phyloP scores from a whole-genome alignment of 768 basidiomycete species.

The Podaxis carcinomalis region DNA sequence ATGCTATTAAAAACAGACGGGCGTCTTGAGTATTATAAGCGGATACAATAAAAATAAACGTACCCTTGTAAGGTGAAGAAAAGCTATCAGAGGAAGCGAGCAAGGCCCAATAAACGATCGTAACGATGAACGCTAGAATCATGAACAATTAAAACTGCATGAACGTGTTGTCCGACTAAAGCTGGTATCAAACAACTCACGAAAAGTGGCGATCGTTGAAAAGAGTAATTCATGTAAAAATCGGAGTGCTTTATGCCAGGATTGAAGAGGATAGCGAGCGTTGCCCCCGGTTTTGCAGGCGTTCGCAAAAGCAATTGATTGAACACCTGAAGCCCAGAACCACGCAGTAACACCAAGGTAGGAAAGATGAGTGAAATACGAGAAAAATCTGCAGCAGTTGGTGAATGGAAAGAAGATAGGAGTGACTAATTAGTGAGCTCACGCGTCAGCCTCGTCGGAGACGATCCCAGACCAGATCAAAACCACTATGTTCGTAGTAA shows the following conservation, averaged over 20 bases:
- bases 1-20: conserved; percentile 32
- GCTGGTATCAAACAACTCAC: conserved; percentile 4
- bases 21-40: not conserved
- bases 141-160: not conserved
- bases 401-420: no score
- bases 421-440: not conserved
- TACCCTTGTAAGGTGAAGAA: not conserved
- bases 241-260: conserved; percentile 11
- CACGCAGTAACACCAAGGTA: conserved; percentile 13
- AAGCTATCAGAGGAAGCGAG: conserved; percentile 11
- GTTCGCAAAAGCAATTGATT: conserved; percentile 8
- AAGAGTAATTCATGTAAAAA: conserved; percentile 14
- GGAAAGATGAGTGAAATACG: conserved; percentile 15
- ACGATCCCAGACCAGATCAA: conserved; percentile 2
- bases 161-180: not conserved
- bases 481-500: conserved; percentile 5
- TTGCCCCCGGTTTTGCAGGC: not conserved
- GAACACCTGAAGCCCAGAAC: conserved; percentile 14
- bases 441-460: conserved; percentile 1
- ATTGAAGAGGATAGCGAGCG: conserved; percentile 14
- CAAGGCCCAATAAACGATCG: conserved; percentile 12
- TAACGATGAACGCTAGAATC: conserved; percentile 11
- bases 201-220: conserved; percentile 14
- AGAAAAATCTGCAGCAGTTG: conserved; percentile 10
- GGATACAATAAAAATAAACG: not conserved